Percentiles rank a stretch among this genome's conserved stretches.
Conservation (phyloP, 1,284 basidiomycete genomes). For the Fomes fomentarius region DNA sequence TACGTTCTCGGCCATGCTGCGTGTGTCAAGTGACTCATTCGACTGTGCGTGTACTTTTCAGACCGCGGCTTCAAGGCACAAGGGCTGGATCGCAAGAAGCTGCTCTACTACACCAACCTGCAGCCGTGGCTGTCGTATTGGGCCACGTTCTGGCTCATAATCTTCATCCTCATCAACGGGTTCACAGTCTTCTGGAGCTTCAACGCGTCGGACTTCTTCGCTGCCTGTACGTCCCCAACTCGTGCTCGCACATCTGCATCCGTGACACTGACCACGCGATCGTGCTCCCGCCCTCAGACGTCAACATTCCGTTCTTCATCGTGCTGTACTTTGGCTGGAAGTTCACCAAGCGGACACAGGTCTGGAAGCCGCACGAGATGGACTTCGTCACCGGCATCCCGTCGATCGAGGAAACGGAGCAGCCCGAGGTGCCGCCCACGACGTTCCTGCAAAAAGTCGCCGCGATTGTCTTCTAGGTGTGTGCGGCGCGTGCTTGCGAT, state of each 20-base stretch:
- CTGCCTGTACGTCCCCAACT: conserved; percentile 46
- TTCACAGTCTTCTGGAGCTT: conserved; percentile 47
- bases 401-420: conserved; percentile 57
- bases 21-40: neutral
- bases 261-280: neutral
- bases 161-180: conserved; percentile 47
- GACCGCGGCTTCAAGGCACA: conserved; percentile 62
- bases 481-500: too few relatives aligned
- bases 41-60: conserved; percentile 34
- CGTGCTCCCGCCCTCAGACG: conserved; percentile 26
- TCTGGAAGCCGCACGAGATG: conserved; percentile 56
- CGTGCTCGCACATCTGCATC: neutral
- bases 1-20: neutral
- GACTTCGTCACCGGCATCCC: conserved; percentile 64
- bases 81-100: conserved; percentile 54
- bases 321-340: conserved; percentile 55
- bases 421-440: conserved; percentile 40
- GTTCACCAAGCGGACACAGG: conserved; percentile 52
- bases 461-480: conserved; percentile 39
- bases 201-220: conserved; percentile 62
- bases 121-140: conserved; percentile 44
- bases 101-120: conserved; percentile 55
- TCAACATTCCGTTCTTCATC: conserved; percentile 57
- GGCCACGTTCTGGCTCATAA: conserved; percentile 41
- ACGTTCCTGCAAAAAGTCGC: conserved; percentile 41